These are phyloP conservation scores for Colletotrichum caudatum DNA, from an alignment of 2,329 filamentous ascomycete species.

Conservation along the genomic window DNA sequence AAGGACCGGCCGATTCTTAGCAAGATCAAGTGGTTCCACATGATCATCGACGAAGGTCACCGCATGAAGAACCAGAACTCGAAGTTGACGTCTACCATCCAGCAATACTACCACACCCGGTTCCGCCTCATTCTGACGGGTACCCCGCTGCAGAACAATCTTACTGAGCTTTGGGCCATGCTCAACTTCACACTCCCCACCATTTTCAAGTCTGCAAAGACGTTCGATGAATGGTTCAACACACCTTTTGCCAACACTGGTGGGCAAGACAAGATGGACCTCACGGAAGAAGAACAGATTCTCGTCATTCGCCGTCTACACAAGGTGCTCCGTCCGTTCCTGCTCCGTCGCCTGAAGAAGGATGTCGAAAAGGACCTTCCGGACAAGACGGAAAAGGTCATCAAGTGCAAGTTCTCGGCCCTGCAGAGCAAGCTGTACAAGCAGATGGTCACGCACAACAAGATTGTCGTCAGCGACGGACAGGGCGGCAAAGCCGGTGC, in stretches of 20 bases:
- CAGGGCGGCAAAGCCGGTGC: slow-evolving; percentile 95
- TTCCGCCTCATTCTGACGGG: slow-evolving; percentile 97
- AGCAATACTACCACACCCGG: slow-evolving; percentile 92
- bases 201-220: slow-evolving; percentile 99
- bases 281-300: slow-evolving; percentile 99
- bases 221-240: slow-evolving; percentile 99
- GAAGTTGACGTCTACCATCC: slow-evolving; percentile 94
- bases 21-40: slow-evolving; percentile 99
- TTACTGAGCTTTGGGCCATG: slow-evolving; percentile 95
- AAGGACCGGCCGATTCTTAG: slow-evolving; percentile 95
- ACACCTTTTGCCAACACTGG: slow-evolving; percentile 99
- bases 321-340: slow-evolving; percentile 96
- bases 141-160: slow-evolving; percentile 96
- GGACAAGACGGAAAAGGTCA: slow-evolving; percentile 98
- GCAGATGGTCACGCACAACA: slow-evolving; percentile 96
- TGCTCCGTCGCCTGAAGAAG: slow-evolving; percentile 98
- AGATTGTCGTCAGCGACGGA: slow-evolving; percentile 91
- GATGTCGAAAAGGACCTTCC: slow-evolving; percentile 99
- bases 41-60: slow-evolving; percentile 99
- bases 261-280: slow-evolving; percentile 97
- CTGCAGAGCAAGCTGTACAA: slow-evolving; percentile 95
- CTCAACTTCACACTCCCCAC: slow-evolving; percentile 98
- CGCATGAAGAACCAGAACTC: slow-evolving; percentile 99
- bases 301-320: slow-evolving; percentile 98
- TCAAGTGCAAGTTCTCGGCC: slow-evolving; percentile 98